These are phyloP conservation scores for Kalanchoe fedtschenkoi DNA, from an alignment of 164 flowering plant genomes.

Conservation along the genomic window DNA sequence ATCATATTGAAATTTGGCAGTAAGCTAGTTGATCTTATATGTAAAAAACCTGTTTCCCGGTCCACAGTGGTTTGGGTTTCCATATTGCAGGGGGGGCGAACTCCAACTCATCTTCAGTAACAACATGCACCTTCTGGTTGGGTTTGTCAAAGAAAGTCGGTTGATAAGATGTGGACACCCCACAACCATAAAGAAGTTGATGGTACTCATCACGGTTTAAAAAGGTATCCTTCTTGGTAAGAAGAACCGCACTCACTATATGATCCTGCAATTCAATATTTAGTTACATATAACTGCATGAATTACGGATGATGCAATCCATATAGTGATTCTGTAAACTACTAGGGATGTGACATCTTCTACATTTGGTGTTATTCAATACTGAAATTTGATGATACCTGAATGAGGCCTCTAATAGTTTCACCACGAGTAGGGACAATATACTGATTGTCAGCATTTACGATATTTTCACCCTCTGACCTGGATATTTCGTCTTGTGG, in stretches of 20 bases:
- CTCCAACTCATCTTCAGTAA: conserved; percentile 44
- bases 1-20: not conserved
- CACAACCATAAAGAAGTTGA: conserved; percentile 72
- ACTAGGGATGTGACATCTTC: not conserved
- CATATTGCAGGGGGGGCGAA: conserved; percentile 52
- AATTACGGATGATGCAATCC: not conserved
- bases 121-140: conserved; percentile 34
- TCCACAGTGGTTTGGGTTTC: conserved; percentile 85
- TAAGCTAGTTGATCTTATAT: not conserved
- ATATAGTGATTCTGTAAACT: not conserved
- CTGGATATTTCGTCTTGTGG: conserved; percentile 99
- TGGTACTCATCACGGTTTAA: conserved; percentile 50
- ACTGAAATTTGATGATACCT: conserved; percentile 30
- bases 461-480: conserved; percentile 85
- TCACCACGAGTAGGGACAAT: conserved; percentile 89
- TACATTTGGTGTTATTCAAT: not conserved
- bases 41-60: conserved; percentile 79
- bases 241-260: conserved; percentile 69
- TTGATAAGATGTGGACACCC: conserved; percentile 31
- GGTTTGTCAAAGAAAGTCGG: conserved; percentile 19
- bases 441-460: conserved; percentile 91
- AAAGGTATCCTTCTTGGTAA: conserved; percentile 86
- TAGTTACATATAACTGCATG: not conserved
- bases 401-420: conserved; percentile 84
- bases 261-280: conserved; percentile 60